Percentiles rank a stretch among this genome's conserved stretches.
Conservation (phyloP, 2,329 filamentous ascomycete species). For the Emericellopsis cladophorae region DNA sequence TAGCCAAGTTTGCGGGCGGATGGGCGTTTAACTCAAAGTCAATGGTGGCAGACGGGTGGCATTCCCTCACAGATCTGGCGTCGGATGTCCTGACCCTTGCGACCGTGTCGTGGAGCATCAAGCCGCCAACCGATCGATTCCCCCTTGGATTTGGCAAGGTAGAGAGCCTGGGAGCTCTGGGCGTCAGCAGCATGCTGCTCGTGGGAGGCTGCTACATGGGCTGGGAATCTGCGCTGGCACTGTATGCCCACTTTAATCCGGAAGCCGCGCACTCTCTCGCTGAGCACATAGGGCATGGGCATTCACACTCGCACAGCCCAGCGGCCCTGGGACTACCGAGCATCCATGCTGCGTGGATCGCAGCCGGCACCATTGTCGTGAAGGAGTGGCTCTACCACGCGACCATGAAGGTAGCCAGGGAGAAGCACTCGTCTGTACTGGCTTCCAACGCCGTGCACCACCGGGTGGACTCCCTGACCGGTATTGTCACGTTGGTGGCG, state of each 20-base stretch:
- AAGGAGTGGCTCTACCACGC: slow-evolving; percentile 97
- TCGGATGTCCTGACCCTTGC: slow-evolving; percentile 90
- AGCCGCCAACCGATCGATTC: slow-evolving; percentile 70
- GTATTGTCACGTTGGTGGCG: slow-evolving; percentile 79
- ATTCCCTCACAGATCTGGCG: slow-evolving; percentile 88
- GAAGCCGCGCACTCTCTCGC: slow-evolving; percentile 54
- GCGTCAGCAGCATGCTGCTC: slow-evolving; percentile 83
- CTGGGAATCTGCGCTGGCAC: slow-evolving; percentile 53
- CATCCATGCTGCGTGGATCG: slow-evolving; percentile 90
- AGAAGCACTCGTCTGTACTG: slow-evolving; percentile 89
- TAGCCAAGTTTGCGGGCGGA: slow-evolving; percentile 84
- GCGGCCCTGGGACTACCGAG: slow-evolving; percentile 49
- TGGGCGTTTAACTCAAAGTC: slow-evolving; percentile 92
- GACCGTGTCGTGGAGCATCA: slow-evolving; percentile 87
- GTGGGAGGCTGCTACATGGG: slow-evolving; percentile 89
- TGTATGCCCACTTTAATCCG: slow-evolving; percentile 62
- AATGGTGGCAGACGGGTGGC: slow-evolving; percentile 86
- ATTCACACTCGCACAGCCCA: slow-evolving; percentile 45
- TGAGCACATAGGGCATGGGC: slow-evolving; percentile 48
- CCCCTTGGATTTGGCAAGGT: slow-evolving; percentile 93
- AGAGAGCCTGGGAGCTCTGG: slow-evolving; percentile 88
- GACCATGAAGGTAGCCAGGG: slow-evolving; percentile 87
- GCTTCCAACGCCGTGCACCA: slow-evolving; percentile 95
- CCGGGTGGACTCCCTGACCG: slow-evolving; percentile 88
- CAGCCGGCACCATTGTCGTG: slow-evolving; percentile 74